Base-by-base conservation (phyloP, 78 protist species). In the Protostelium mycophagum region DNA sequence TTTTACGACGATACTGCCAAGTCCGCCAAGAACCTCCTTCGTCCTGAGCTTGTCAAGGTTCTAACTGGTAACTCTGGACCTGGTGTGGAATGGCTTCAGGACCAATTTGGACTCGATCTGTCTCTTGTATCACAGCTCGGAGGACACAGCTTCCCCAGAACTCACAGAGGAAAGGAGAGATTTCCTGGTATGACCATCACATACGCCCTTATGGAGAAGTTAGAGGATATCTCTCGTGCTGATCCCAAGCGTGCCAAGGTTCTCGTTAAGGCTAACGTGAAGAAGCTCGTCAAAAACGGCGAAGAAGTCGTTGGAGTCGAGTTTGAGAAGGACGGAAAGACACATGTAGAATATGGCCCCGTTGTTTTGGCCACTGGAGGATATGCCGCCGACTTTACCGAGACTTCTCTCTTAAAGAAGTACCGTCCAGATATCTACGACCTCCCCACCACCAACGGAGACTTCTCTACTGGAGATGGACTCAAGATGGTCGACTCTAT, bases 401-500 rank as follows among this genome's bases (percentile, higher is more conserved):
- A 28, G 37, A 37, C 38, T 28, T 51, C 93, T 23, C 85, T 96
- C 86, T 89, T 97, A 31, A 31, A 0, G 36, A 0, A 83, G 0
- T 63, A 88, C 85, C 85, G 89, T 9, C 96, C 95, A 28, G 92
- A 95, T 38, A 34, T 90, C 31, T 38, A 34, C 38, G 28, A n/a
- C 1, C 83, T 94, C 28, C 92, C 98, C 28, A 95, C 98, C 10
- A 97, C 98, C 34, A 97, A 97, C 94, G 97, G 97, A 35, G 88
- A 73, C 83, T 85, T 84, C 28, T 73, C 89, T n/a, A 0, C 87
- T 36, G 87, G 90, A n/a, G 92, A 93, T 10, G 94, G 91, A 31
- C 34, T 86, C 16, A 36, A 83, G 36, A 31, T 85, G 63, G 91
- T 38, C 31, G 36, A 86, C 1, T 31, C n/a, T 29, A 86, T 84